These are phyloP conservation scores for Neoarthrinium moseri DNA, from an alignment of 2,329 filamentous ascomycete genomes.

Conservation along the genomic window DNA sequence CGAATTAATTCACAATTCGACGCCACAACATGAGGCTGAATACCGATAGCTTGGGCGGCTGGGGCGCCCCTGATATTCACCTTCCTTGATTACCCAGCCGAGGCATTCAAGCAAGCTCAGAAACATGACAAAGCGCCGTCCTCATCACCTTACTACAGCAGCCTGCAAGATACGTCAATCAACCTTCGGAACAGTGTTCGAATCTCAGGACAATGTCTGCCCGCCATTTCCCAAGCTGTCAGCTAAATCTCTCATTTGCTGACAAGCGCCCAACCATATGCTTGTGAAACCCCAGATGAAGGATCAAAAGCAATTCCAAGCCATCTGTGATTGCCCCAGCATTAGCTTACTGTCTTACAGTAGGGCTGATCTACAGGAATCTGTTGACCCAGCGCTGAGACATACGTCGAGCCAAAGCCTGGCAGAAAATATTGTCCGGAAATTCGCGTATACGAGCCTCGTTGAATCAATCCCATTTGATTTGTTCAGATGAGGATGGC, in stretches of 20 bases:
- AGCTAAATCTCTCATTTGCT: neutral
- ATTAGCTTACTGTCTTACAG: neutral
- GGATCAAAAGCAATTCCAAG: neutral
- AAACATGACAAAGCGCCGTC: neutral
- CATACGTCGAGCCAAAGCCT: no score
- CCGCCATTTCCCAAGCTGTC: neutral
- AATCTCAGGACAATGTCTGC: neutral
- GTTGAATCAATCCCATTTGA: no score
- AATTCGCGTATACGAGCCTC: no score
- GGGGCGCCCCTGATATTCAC: no score
- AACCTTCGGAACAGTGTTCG: neutral
- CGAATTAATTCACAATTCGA: neutral
- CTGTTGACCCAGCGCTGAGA: no score
- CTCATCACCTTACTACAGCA: neutral
- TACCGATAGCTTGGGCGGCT: neutral
- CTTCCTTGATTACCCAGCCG: no score
- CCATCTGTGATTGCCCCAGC: neutral
- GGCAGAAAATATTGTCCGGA: no score
- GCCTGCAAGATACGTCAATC: no score
- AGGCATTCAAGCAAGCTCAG: neutral
- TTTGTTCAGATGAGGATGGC: no score
- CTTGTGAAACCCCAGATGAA: neutral
- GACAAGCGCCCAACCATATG: neutral
- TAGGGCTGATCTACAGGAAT: no score
- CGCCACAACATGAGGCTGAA: neutral